Evolutionary conservation across 441 rosid genomes (phyloP), one percentile per base, ranked within the genome.

Genomic region (Syzygium malaccense): DNA sequence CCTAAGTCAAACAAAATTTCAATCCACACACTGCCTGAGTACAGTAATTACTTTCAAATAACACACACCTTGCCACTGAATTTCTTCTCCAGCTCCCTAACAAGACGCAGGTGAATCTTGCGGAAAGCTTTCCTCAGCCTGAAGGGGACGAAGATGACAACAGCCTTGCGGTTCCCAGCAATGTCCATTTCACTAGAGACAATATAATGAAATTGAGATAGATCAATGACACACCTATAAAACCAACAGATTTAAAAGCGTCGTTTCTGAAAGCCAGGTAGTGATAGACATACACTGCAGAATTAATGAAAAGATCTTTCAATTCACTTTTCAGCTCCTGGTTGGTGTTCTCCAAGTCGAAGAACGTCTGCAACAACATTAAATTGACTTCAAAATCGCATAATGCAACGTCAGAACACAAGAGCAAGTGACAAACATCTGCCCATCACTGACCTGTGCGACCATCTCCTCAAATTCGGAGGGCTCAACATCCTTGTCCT

Each of bases 61-160:
- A 71, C 83, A 37, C 62, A 87, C 89, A 96, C 98, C 97, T 95
- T 96, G 37, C 98, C 98, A 92, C 98, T 95, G 88, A 96, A 96
- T 87, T 96, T 96, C 91, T 96, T 96, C 94, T 95, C 99, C 87
- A 97, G 91, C 95, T 97, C 98, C 85, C 98, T 94, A 53, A 95
- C 98, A 60, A 96, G 97, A 28, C 99, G 96, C 1, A 93, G 93
- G 89, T 96, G 99, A 89, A 96, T 93, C 96, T 96, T 96, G 60
- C 97, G 96, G 91, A 91, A 96, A 58, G 96, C 93, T 89, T 97
- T 97, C 93, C 98, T 96, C 95, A 97, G 88, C 90, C 99, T 95
- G 92, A 92, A 96, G 15, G 99, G 99, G 84, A 96, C 97, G 88
- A 95, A 93, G 41, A 96, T 92, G 86, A 96, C 99, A 93, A 96